These are phyloP conservation scores for Fraxinus sp. DNA, from an alignment of 305 asterid species.

Conservation along the genomic window DNA sequence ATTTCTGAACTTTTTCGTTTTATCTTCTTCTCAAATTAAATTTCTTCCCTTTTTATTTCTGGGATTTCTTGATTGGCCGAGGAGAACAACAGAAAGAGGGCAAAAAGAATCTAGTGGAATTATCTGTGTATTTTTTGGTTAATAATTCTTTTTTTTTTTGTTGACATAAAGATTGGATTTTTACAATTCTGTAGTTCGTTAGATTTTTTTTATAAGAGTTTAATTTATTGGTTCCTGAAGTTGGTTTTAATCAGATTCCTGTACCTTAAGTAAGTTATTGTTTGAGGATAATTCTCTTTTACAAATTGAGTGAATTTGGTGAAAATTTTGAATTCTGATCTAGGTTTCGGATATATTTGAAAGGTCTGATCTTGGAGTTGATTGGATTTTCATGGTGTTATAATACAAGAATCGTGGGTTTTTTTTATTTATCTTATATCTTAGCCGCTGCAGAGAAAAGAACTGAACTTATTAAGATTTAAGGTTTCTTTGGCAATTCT, in stretches of 20 bases:
- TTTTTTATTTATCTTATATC: neutral
- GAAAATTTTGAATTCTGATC: slow-evolving; percentile 28
- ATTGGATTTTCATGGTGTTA: slow-evolving; percentile 21
- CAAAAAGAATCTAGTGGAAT: neutral
- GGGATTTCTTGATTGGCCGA: neutral
- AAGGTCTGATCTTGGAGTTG: slow-evolving; percentile 16
- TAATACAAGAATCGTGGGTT: neutral
- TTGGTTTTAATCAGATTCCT: slow-evolving; percentile 4
- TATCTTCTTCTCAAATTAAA: neutral
- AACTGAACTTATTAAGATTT: neutral
- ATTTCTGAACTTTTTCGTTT: neutral
- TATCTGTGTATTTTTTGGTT: slow-evolving; percentile 1
- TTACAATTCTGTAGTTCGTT: slow-evolving; percentile 2
- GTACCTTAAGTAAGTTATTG: slow-evolving; percentile 4
- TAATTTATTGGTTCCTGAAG: slow-evolving; percentile 21
- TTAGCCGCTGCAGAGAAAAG: neutral
- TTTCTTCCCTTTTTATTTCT: slow-evolving; percentile 11
- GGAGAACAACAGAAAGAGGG: slow-evolving; percentile 10
- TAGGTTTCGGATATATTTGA: slow-evolving; percentile 26
- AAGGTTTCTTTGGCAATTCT: neutral
- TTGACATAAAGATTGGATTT: slow-evolving; percentile 22
- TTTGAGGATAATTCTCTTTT: slow-evolving; percentile 11
- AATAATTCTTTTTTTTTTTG: neutral
- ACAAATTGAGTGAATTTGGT: slow-evolving; percentile 24
- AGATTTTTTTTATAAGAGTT: neutral